A percentile compares a stretch with the other conserved stretches of the same genome.
Evolutionary conservation across 441 rosid genomes (phyloP).

Genomic region (California macrophylla): DNA sequence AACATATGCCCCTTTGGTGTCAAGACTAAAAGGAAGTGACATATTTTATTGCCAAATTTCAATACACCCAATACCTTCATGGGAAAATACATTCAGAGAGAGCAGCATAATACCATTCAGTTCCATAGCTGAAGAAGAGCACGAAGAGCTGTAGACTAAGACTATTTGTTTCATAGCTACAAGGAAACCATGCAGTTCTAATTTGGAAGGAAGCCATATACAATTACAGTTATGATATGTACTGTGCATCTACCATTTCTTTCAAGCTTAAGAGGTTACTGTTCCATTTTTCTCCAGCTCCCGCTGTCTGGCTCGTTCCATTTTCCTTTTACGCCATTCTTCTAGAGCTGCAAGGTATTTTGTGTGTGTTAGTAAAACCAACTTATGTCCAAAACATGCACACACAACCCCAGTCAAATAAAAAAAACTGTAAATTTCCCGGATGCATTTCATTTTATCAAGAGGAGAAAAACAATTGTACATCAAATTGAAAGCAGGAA

Average conservation of each 20-base stretch:
- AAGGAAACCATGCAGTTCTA: background rate
- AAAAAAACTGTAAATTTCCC: too few species aligned
- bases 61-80: too few species aligned
- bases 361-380: conserved; percentile 1
- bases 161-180: background rate
- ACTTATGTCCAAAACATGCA: background rate
- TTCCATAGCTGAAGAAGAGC: too few species aligned
- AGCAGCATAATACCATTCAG: too few species aligned
- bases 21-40: too few species aligned
- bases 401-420: too few species aligned
- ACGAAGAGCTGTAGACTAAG: too few species aligned
- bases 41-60: too few species aligned
- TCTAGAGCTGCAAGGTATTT: conserved; percentile 56
- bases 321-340: conserved; percentile 86
- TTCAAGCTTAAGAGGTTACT: background rate
- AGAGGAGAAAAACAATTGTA: background rate
- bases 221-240: background rate
- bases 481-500: background rate
- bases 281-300: conserved; percentile 53
- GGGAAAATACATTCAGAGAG: too few species aligned
- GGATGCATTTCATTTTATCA: too few species aligned
- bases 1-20: too few species aligned
- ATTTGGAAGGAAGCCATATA: background rate
- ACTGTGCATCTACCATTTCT: background rate
- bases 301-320: conserved; percentile 72